phyloP scores from a whole-genome alignment of 768 basidiomycete genomes.

The Cystofilobasidium macerans region DNA sequence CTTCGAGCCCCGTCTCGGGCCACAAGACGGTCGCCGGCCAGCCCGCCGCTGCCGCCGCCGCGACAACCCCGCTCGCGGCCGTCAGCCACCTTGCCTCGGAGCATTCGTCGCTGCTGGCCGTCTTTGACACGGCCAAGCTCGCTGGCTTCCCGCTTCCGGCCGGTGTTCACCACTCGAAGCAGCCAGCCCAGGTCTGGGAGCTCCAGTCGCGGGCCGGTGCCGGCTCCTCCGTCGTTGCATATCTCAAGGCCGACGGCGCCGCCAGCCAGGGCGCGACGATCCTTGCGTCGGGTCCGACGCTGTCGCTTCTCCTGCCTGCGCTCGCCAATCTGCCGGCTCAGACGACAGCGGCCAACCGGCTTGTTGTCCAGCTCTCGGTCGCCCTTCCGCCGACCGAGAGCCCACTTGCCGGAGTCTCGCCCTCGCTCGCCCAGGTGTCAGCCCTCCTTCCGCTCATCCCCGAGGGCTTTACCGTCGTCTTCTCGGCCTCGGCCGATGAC shows the following conservation, averaged over 20 bases:
- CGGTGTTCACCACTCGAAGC: conserved; percentile 1
- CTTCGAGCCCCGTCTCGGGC: conserved; percentile 1
- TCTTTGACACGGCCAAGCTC: conserved; percentile 26
- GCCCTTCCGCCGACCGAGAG: conserved; percentile 35
- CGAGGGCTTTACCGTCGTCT: conserved; percentile 56
- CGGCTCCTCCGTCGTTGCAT: conserved; percentile 63
- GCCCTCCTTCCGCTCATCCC: conserved; percentile 51
- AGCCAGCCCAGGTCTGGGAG: conserved; percentile 43
- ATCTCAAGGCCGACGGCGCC: conserved; percentile 26
- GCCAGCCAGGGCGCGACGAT: conserved; percentile 35
- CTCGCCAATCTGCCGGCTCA: conserved; percentile 61
- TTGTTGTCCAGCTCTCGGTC: conserved; percentile 74
- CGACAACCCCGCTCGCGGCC: conserved; percentile 12
- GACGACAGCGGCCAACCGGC: conserved; percentile 48
- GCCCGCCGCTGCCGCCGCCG: neutral
- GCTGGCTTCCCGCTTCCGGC: conserved; percentile 25
- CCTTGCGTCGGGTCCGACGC: conserved; percentile 64
- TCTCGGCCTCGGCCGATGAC: conserved; percentile 77
- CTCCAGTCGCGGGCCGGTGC: conserved; percentile 78
- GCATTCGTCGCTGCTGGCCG: conserved; percentile 17
- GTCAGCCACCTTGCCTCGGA: conserved; percentile 13
- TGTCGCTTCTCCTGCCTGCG: conserved; percentile 70
- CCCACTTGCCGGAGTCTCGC: conserved; percentile 20
- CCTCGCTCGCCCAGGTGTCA: conserved; percentile 51
- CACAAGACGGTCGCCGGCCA: neutral